Evolutionary conservation across 768 basidiomycete species (phyloP), one percentile per base, ranked within the genome.

Genomic region (Tricholoma sp.): DNA sequence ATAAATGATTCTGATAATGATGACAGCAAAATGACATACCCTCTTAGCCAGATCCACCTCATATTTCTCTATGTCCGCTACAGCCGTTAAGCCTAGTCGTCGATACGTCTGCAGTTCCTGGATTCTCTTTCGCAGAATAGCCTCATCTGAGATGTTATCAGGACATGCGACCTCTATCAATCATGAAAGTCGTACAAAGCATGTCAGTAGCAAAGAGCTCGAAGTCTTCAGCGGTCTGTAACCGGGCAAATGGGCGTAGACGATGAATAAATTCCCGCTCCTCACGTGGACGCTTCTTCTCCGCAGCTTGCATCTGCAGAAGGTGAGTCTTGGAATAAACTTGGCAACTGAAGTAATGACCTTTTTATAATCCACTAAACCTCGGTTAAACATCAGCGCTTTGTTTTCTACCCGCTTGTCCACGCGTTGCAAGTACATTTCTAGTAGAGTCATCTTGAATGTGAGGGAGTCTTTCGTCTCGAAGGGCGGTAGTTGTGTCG

Each of bases 321-420:
- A 27, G 9, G 31, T 22, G 52, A 32, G 59, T 45, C 31, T 47
- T 52, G 7, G 24, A 27, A 45, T n/a, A 50, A 46, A 43, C 16
- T 27, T 29, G 53, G 43, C 50, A 47, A 56, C 34, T 24, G 56
- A 27, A 46, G 6, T 19, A 31, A 59, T 79, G 52, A 94, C 95
- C 85, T 94, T 94, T 72, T 95, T 98, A 69, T 96, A 93, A 63
- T 97, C 93, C 49, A 96, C 76, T 53, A 99, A 73, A 1, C 93
- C 93, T 41, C 96, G 78, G 64, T 98, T 91, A 64, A 93, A 97
- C 69, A 99, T 91, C 60, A 99, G 70, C 2, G 84, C 84, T 72
- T 98, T 99, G 27, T 81, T 83, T 66, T 94, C 90, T 54, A 84
- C 73, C 41, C 96, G 82, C 72, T 89, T 92, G 59, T 91, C 89